Conservation (phyloP, 1,284 basidiomycete genomes). For the Puccinia horiana region DNA sequence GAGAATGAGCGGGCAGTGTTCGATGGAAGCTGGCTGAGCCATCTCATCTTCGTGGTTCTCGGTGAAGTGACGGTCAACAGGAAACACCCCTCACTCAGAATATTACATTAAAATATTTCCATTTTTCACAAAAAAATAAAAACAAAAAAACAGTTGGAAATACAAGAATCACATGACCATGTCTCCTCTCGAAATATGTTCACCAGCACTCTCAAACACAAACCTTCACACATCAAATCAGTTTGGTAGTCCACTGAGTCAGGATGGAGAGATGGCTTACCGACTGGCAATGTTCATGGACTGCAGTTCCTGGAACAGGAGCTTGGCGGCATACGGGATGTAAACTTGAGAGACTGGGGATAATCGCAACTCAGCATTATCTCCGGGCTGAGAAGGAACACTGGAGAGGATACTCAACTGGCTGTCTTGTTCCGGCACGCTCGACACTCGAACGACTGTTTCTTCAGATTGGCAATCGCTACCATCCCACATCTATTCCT, state of each 20-base stretch:
- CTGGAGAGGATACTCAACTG: slow-evolving; percentile 85
- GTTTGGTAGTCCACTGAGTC: too few relatives aligned
- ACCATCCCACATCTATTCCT: slow-evolving; percentile 78
- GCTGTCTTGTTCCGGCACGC: slow-evolving; percentile 94
- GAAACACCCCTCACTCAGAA: too few relatives aligned
- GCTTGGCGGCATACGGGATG: slow-evolving; percentile 65
- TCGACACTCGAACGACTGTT: slow-evolving; percentile 68
- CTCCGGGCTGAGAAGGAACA: slow-evolving; percentile 75
- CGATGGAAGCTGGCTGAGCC: background rate
- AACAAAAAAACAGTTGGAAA: background rate
- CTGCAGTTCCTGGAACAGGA: slow-evolving; percentile 78
- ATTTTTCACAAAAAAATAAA: background rate
- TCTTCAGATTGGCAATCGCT: slow-evolving; percentile 83
- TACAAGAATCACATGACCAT: slow-evolving; percentile 42
- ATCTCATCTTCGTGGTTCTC: background rate
- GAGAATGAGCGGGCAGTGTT: background rate
- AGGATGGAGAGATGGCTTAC: slow-evolving; percentile 51
- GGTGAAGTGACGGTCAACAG: too few relatives aligned
- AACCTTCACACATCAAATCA: slow-evolving; percentile 19
- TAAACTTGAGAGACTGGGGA: slow-evolving; percentile 59
- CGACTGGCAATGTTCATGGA: slow-evolving; percentile 56
- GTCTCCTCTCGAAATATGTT: slow-evolving; percentile 47
- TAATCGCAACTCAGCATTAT: background rate
- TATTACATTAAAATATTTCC: too few relatives aligned
- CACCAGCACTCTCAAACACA: slow-evolving; percentile 49